Evolutionary conservation across 2,329 filamentous ascomycete genomes (phyloP).

Genomic region (Penicillium capsulatum): DNA sequence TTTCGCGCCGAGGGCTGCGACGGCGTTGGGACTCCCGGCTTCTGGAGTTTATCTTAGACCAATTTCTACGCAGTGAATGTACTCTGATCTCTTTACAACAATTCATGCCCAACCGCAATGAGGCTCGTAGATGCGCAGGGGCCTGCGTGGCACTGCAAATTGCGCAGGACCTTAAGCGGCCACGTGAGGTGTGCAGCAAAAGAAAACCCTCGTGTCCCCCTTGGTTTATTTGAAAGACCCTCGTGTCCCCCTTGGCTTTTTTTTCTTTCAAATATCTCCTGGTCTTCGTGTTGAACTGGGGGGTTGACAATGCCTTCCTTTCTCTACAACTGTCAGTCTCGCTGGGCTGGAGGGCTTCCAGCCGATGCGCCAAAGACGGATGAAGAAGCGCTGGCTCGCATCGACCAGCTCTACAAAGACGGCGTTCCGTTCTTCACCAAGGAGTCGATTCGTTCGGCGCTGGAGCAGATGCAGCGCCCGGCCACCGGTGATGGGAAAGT

Average conservation of each 20-base stretch:
- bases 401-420: constrained; percentile 16
- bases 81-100: too few relatives aligned
- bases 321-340: constrained; percentile 2
- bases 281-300: not conserved
- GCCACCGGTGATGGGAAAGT: constrained; percentile 15
- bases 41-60: not conserved
- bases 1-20: constrained; percentile 15
- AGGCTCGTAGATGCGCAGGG: not conserved
- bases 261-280: not conserved
- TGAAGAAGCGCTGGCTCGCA: constrained; percentile 14
- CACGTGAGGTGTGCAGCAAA: too few relatives aligned
- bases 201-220: not conserved
- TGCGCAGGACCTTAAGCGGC: too few relatives aligned
- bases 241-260: too few relatives aligned
- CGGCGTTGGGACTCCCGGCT: constrained; percentile 10
- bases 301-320: constrained; percentile 1
- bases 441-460: constrained; percentile 3
- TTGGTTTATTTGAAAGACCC: constrained; percentile 4
- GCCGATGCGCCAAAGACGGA: constrained; percentile 7
- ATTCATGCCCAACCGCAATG: too few relatives aligned
- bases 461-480: constrained; percentile 9
- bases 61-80: too few relatives aligned
- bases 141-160: not conserved
- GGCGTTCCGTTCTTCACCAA: constrained; percentile 24
- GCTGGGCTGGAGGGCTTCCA: constrained; percentile 5